Evolutionary conservation across 495 filamentous ascomycete species (phyloP), one percentile per base, ranked within the genome.

Genomic region (Aspergillus hancockii): DNA sequence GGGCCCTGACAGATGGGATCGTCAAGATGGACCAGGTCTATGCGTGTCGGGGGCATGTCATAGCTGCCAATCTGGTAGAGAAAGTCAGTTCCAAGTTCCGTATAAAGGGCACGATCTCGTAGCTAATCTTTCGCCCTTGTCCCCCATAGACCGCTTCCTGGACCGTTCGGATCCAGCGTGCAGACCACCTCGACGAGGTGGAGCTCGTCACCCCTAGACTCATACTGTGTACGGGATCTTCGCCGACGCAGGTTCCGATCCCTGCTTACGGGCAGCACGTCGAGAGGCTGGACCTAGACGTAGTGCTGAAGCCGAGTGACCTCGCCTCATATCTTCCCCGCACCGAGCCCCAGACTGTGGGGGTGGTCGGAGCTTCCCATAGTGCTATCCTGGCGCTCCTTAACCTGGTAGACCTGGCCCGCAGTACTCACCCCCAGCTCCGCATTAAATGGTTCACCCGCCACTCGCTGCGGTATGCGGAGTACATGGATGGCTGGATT

Each of bases 371-470:
- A 21, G 83, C 83, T 32, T 86, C 83, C 8, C 83, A 86, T 69
- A 84, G 81, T 57, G 84, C 84, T 34, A 82, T 87, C 22, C 76
- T 86, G 7, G 83, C 83, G 25, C 77, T 87, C 21, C 75, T 84
- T 52, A 87, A 87, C 68, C 72, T 87, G 28, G 70, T 81, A 65
- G 70, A 78, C 12, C 74, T 87, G 13, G 80, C 80, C 16, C 65
- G 67, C 45, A 64, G 71, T 22, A 73, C 77, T 0, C 82, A 85
- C 56, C 79, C 81, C 0, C 61, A 72, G 10, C 73, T 87, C 7
- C 82, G 78, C 30, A 71, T 86, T 16, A 82, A 81, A 47, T 86
- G 83, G 83, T 83, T 86, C 67, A 84, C 82, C 0, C 80, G 84
- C 2, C 83, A 84, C 58, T 69, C 76, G 0, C 77, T 86, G 30